A percentile compares a stretch with the other conserved stretches of the same genome.
These are phyloP conservation scores for Meyerozyma athensensis DNA, from an alignment of 1,139 yeast species.

Conservation along the genomic window DNA sequence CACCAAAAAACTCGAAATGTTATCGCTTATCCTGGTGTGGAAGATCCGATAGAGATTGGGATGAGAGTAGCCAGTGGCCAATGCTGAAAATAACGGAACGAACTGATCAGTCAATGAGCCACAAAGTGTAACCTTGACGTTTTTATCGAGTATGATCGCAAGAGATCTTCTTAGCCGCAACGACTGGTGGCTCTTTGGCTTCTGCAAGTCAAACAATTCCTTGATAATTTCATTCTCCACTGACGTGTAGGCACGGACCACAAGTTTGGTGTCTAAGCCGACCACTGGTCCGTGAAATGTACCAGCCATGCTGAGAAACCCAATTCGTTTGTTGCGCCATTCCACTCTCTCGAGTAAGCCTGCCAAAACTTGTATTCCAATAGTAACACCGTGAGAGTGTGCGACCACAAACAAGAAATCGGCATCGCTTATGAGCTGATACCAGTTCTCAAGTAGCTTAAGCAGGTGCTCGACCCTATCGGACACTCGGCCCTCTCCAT, in stretches of 20 bases:
- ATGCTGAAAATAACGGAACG: conserved; percentile 40
- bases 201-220: conserved; percentile 46
- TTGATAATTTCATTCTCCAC: conserved; percentile 45
- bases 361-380: conserved; percentile 41
- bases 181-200: conserved; percentile 30
- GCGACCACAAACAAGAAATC: conserved; percentile 44
- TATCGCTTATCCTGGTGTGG: conserved; percentile 22
- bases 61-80: conserved; percentile 42
- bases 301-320: conserved; percentile 45
- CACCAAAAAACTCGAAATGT: conserved; percentile 27
- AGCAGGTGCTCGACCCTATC: conserved; percentile 35
- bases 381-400: conserved; percentile 43
- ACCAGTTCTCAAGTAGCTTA: conserved; percentile 42
- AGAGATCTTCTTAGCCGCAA: conserved; percentile 28
- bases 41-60: conserved; percentile 50
- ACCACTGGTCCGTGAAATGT: conserved; percentile 39
- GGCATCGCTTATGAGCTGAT: conserved; percentile 24
- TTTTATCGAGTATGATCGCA: conserved; percentile 26
- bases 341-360: conserved; percentile 20
- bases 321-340: conserved; percentile 26
- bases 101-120: conserved; percentile 46
- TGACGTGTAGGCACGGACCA: conserved; percentile 41
- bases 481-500: conserved; percentile 47
- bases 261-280: conserved; percentile 42
- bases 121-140: conserved; percentile 47